Evolutionary conservation across 805 yeast species (phyloP), one percentile per base, ranked within the genome.

Genomic region (Spathaspora girioi): DNA sequence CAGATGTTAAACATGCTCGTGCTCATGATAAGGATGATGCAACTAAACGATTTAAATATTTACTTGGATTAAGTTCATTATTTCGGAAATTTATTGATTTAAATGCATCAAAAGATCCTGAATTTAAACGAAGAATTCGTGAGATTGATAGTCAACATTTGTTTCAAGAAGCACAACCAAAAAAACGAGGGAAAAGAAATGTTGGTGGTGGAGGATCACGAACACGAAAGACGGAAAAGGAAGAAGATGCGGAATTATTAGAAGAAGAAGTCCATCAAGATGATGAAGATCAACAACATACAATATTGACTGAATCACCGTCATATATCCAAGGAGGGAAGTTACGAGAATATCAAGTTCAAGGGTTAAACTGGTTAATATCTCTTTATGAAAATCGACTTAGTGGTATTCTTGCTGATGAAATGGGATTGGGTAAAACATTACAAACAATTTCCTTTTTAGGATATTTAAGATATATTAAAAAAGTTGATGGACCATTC

Each of bases 391-490:
- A 92, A 58, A 90, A 93, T 67, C 81, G 87, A 59, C 77, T 93
- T 43, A 87, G 96, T 9, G 99, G 99, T 18, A 94, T 93, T 45
- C 72, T 93, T 47, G 99, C 99, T 11, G 99, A 93, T 70, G 99
- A 93, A 67, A 93, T 94, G 99, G 99, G 99, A 2, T 77, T 93
- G 41, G 99, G 99, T 51, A 93, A 93, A 68, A 93, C 99, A 5
- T 73, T 94, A 51, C 99, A 93, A 69, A 93, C 98, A 0, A 90
- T 93, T 45, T 82, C 98, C 1, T 94, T 93, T 60, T 71, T 93
- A 46, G 98, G 97, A 0, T 90, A 88, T 65, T 69, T 94, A 54
- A 80, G 97, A 56, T 90, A 89, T 63, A 75, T 84, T 50, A 84
- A 84, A 59, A 80, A 83, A 27, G 80, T 92, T 14, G 87, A 86